A percentile compares a stretch with the other conserved stretches of the same genome.
phyloP scores from a whole-genome alignment of 495 filamentous ascomycete genomes.

The Glarea lozoyensis region DNA sequence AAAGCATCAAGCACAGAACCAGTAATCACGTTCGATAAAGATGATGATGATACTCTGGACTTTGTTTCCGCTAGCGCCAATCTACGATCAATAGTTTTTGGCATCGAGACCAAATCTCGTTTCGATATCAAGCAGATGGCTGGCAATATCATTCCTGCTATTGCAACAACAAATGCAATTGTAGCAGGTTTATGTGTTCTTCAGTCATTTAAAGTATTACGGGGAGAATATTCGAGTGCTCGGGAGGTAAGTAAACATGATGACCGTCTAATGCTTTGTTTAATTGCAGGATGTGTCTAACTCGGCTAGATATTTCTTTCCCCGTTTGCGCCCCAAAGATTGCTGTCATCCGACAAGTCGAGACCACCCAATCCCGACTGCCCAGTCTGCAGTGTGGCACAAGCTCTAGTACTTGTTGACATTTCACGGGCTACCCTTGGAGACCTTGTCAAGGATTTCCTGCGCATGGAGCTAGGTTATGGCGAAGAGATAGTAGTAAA shows the following conservation, averaged over 20 bases:
- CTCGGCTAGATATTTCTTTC: slow-evolving; percentile 63
- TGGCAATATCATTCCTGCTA: slow-evolving; percentile 97
- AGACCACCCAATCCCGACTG: slow-evolving; percentile 72
- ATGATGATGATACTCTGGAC: slow-evolving; percentile 90
- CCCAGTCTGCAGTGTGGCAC: slow-evolving; percentile 68
- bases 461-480: slow-evolving; percentile 65
- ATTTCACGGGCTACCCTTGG: slow-evolving; percentile 66
- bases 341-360: slow-evolving; percentile 64
- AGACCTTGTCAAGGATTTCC: slow-evolving; percentile 68
- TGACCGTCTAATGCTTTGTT: not conserved
- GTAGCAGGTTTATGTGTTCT: slow-evolving; percentile 89
- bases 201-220: slow-evolving; percentile 86
- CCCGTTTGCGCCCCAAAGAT: slow-evolving; percentile 65
- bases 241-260: slow-evolving; percentile 15
- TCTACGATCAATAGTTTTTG: slow-evolving; percentile 75
- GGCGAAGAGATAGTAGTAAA: slow-evolving; percentile 73
- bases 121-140: slow-evolving; percentile 99
- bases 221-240: slow-evolving; percentile 46
- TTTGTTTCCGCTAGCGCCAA: slow-evolving; percentile 91
- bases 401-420: slow-evolving; percentile 58
- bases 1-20: slow-evolving; percentile 44
- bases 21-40: slow-evolving; percentile 87
- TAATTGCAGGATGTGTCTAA: not conserved
- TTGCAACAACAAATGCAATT: slow-evolving; percentile 96
- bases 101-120: slow-evolving; percentile 78